Conservation (phyloP, 2,329 filamentous ascomycete genomes). For the Podosphaera fusca region DNA sequence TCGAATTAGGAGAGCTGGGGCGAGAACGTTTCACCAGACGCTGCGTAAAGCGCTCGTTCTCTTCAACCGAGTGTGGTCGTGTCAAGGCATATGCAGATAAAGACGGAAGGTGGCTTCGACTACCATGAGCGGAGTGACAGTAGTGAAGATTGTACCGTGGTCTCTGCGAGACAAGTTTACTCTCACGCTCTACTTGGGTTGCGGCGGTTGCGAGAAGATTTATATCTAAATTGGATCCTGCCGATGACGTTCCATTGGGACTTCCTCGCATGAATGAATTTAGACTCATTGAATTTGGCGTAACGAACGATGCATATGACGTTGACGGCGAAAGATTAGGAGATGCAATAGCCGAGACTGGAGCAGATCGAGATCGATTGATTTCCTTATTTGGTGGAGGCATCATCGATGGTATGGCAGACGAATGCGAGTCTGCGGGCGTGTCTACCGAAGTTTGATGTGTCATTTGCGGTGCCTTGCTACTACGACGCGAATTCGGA, state of each 20-base stretch:
- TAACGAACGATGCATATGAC: slow-evolving; percentile 53
- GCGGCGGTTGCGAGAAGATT: slow-evolving; percentile 37
- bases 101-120: slow-evolving; percentile 22
- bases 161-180: slow-evolving; percentile 11
- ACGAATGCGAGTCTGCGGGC: slow-evolving; percentile 18
- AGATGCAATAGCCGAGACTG: slow-evolving; percentile 66
- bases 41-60: slow-evolving; percentile 53
- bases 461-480: slow-evolving; percentile 38
- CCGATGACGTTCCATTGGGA: slow-evolving; percentile 20
- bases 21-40: slow-evolving; percentile 68
- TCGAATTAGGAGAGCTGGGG: slow-evolving; percentile 85
- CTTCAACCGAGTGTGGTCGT: slow-evolving; percentile 61
- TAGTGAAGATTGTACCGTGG: slow-evolving; percentile 27
- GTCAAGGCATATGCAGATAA: slow-evolving; percentile 88
- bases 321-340: slow-evolving; percentile 91
- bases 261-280: slow-evolving; percentile 25
- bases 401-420: slow-evolving; percentile 42
- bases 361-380: slow-evolving; percentile 60
- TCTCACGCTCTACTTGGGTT: slow-evolving; percentile 38
- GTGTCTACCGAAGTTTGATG: slow-evolving; percentile 25
- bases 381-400: slow-evolving; percentile 48
- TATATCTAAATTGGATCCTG: slow-evolving; percentile 23
- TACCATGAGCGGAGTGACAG: slow-evolving; percentile 20
- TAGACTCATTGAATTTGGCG: slow-evolving; percentile 31
- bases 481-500: slow-evolving; percentile 81